Evolutionary conservation across 169 alveolate species (phyloP), one percentile per base, ranked within the genome.

Genomic region (Plasmodium fragile): DNA sequence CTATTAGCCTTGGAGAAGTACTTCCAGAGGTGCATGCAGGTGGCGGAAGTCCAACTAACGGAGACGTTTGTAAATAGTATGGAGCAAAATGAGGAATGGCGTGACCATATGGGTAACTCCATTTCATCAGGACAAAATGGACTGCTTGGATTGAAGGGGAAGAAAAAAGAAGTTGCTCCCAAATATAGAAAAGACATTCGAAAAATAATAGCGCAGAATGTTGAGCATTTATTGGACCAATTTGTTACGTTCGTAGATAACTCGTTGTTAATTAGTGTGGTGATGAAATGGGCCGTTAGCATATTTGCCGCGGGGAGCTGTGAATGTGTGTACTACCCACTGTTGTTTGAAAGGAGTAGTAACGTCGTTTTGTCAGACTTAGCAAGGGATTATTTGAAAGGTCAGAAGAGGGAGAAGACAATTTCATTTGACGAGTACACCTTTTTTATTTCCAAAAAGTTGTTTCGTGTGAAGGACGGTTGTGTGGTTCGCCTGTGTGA

Each of bases 201-300:
- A 87, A 39, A 65, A 10, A 28, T 79, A 18, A 41, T 87, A 53
- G 25, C 70, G 43, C 45, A 87, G 81, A 87, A 87, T 77, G 72
- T 87, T 87, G 71, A 39, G 43, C 69, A 71, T 78, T 34, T 87
- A 49, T 77, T 87, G 49, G 93, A 87, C 43, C 32, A 39, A n/a
- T 87, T 77, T 32, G 45, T 87, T 36, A 41, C 49, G 36, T 87
- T 55, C 52, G 39, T 78, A 39, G 43, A 87, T 16, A 87, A 87
- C 49, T 70, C 65, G 49, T 59, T 87, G 70, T n/a, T 87, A 78
- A 78, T 78, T 18, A 79, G 89, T 69, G 28, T 39, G 28, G 4
- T 87, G 45, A 43, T 87, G 32, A 87, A 87, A 4, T 87, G 93
- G 93, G 28, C 75, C 70, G 49, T 34, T 78, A 77, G 81, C 43